A percentile compares a stretch with the other conserved stretches of the same genome.
Conservation (phyloP, 768 basidiomycete species). For the Dentipellis fragilis region DNA sequence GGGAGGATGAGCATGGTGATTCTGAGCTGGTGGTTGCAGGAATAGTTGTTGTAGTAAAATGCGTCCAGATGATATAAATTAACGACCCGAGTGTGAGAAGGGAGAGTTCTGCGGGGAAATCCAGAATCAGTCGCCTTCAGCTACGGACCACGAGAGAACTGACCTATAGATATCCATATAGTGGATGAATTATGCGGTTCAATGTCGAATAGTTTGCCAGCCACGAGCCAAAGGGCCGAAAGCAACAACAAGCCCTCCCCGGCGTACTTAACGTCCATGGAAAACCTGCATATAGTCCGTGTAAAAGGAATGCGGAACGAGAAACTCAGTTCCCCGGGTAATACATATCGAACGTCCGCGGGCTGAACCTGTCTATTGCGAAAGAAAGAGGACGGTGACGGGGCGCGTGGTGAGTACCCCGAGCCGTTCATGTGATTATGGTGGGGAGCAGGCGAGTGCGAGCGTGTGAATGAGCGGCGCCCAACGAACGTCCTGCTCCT, state of each 20-base stretch:
- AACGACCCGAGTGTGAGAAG: conserved; percentile 8
- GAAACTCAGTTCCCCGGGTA: conserved; percentile 39
- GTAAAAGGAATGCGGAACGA: conserved; percentile 34
- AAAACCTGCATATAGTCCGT: conserved; percentile 32
- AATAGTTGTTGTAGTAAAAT: conserved; percentile 3
- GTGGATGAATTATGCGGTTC: conserved; percentile 1
- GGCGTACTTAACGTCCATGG: conserved; percentile 51
- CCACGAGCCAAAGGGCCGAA: conserved; percentile 48
- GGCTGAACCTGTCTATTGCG: conserved; percentile 27
- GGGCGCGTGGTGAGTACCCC: conserved; percentile 21
- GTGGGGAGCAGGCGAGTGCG: conserved; percentile 50
- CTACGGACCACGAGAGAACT: background rate
- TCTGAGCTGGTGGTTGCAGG: background rate
- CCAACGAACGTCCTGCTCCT: conserved; percentile 22
- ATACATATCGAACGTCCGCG: conserved; percentile 23
- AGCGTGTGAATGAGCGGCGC: conserved; percentile 55
- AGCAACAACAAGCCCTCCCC: conserved; percentile 59
- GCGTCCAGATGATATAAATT: conserved; percentile 11
- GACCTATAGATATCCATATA: conserved; percentile 9
- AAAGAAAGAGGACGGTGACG: conserved; percentile 33
- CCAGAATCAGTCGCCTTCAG: background rate
- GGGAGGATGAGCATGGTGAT: background rate
- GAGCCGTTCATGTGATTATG: conserved; percentile 21
- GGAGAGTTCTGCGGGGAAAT: conserved; percentile 3
- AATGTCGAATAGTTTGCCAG: conserved; percentile 32